Percentiles rank a stretch among this genome's conserved stretches.
Evolutionary conservation across 495 filamentous ascomycete species (phyloP).

Genomic region (Aspergillus homomorphus): DNA sequence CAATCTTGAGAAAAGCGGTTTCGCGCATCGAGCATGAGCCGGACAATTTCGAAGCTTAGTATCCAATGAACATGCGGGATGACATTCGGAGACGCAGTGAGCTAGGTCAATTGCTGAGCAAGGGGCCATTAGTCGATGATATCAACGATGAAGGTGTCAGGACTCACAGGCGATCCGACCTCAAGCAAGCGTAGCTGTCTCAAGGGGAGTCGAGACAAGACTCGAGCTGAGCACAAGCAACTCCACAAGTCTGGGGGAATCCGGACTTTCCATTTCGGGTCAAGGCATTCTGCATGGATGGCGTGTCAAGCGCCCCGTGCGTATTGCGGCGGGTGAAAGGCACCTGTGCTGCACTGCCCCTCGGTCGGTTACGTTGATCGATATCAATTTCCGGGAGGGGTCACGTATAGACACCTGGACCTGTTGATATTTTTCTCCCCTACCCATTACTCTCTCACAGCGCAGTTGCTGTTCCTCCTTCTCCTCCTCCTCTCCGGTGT

Average conservation of each 20-base stretch:
- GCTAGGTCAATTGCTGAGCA: not conserved
- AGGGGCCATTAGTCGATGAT: not conserved
- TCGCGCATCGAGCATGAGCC: constrained; percentile 17
- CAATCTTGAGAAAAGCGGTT: not conserved
- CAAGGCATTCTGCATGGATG: constrained; percentile 1
- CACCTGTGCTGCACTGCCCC: constrained; percentile 31
- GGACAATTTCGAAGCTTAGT: not conserved
- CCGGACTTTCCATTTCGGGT: constrained; percentile 5
- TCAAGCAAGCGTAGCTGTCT: not conserved
- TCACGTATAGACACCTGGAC: not conserved
- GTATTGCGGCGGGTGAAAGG: constrained; percentile 22
- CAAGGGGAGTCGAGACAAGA: not conserved
- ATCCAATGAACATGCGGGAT: not conserved
- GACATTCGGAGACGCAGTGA: not conserved
- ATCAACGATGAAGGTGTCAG: not conserved
- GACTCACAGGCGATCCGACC: not conserved
- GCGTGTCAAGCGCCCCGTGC: not conserved
- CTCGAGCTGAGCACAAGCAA: not conserved
- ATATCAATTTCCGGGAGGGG: not conserved
- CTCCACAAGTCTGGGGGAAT: constrained; percentile 2
- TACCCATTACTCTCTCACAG: not conserved
- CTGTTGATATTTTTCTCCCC: not conserved
- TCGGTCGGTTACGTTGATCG: constrained; percentile 30
- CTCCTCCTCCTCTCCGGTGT: no score
- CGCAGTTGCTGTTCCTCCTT: not conserved